Evolutionary conservation across 495 filamentous ascomycete genomes (phyloP).

Genomic region (Bombardia bombarda): DNA sequence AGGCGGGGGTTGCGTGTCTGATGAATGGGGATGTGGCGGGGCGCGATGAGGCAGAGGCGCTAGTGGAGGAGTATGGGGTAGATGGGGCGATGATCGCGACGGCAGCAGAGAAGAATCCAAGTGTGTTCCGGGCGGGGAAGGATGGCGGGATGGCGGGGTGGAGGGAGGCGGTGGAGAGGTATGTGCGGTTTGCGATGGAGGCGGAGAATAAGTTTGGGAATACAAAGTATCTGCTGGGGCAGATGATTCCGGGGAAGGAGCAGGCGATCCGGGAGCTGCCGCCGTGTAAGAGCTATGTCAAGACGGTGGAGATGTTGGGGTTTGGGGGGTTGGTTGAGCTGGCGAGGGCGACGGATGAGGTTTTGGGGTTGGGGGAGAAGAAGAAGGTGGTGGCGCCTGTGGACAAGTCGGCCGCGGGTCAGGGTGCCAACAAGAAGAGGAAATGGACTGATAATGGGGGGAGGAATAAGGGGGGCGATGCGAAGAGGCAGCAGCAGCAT

Average conservation of each 20-base stretch:
- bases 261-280: constrained; percentile 47
- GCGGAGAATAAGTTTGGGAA: constrained; percentile 82
- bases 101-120: constrained; percentile 79
- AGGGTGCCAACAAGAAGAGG: constrained; percentile 57
- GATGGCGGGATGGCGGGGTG: constrained; percentile 62
- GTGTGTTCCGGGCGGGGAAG: constrained; percentile 60
- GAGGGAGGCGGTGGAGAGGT: constrained; percentile 66
- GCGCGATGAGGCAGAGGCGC: constrained; percentile 54
- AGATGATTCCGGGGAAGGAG: constrained; percentile 76
- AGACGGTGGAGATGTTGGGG: constrained; percentile 53
- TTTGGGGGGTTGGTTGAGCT: constrained; percentile 44
- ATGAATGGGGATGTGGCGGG: constrained; percentile 89
- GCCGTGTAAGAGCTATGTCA: constrained; percentile 53
- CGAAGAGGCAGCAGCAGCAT: too few species aligned
- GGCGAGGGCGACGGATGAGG: constrained; percentile 56
- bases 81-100: constrained; percentile 98
- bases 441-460: constrained; percentile 48
- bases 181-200: constrained; percentile 60
- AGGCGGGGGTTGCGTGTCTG: constrained; percentile 77
- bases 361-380: constrained; percentile 47
- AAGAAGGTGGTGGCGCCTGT: constrained; percentile 54
- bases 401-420: constrained; percentile 57
- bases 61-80: constrained; percentile 68
- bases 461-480: constrained; percentile 46
- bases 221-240: constrained; percentile 81